A percentile compares a stretch with the other conserved stretches of the same genome.
Evolutionary conservation across 139 green algal genomes (phyloP).

Genomic region (Mesotaenium endlicherianum): DNA sequence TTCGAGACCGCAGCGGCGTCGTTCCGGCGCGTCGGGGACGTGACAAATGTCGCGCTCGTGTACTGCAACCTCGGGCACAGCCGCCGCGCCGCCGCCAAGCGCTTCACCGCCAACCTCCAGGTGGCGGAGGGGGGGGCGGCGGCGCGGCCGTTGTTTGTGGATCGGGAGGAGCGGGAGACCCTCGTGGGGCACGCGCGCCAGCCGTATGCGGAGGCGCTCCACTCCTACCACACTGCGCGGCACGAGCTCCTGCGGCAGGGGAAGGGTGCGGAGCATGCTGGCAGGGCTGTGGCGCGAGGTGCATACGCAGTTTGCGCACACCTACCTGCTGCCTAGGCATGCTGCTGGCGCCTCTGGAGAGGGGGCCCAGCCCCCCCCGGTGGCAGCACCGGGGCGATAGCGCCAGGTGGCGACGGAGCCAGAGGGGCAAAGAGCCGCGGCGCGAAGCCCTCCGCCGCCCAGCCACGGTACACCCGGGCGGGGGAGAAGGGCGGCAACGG

Average conservation of each 20-base stretch:
- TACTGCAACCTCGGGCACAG: slow-evolving; percentile 43
- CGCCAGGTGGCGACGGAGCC: too few species aligned
- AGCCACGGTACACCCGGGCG: too few species aligned
- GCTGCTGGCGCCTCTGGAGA: too few species aligned
- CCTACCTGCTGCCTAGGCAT: slow-evolving; percentile 45
- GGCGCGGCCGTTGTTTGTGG: background rate
- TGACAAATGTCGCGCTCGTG: slow-evolving; percentile 30
- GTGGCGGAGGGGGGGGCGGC: too few species aligned
- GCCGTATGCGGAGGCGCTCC: slow-evolving; percentile 15
- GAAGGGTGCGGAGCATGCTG: background rate
- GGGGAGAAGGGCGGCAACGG: too few species aligned
- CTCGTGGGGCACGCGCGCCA: slow-evolving; percentile 2
- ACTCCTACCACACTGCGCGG: slow-evolving; percentile 8
- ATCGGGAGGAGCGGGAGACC: background rate
- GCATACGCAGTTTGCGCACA: slow-evolving; percentile 45
- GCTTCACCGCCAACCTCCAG: too few species aligned
- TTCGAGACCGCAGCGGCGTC: slow-evolving; percentile 7
- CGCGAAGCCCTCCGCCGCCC: too few species aligned
- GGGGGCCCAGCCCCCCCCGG: too few species aligned
- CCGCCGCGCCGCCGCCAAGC: slow-evolving; percentile 20
- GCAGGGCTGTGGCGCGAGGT: slow-evolving; percentile 35
- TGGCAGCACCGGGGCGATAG: too few species aligned
- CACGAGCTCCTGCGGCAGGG: slow-evolving; percentile 11
- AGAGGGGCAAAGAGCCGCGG: too few species aligned
- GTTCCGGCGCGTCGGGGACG: slow-evolving; percentile 20